These are phyloP conservation scores for Penicillium subrubescens DNA, from an alignment of 495 filamentous ascomycete species.

Conservation along the genomic window DNA sequence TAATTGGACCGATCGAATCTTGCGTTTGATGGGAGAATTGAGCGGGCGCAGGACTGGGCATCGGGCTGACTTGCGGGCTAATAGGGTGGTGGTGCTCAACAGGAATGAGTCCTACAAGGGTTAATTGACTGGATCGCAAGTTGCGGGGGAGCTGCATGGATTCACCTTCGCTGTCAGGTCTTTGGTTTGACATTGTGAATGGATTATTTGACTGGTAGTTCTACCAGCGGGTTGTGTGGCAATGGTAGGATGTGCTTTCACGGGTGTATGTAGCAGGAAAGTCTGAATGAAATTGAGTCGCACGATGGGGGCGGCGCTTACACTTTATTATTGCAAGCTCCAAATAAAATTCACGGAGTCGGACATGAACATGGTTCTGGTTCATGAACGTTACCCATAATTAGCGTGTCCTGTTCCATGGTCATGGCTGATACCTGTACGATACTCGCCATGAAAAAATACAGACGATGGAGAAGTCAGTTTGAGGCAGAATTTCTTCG, in stretches of 20 bases:
- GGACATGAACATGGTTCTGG: neutral
- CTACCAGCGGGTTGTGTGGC: neutral
- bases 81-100: slow-evolving; percentile 1
- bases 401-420: neutral
- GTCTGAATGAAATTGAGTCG: neutral
- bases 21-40: neutral
- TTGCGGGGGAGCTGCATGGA: neutral
- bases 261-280: neutral
- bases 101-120: slow-evolving; percentile 13
- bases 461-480: neutral
- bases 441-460: neutral
- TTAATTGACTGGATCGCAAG: neutral
- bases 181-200: slow-evolving; percentile 4
- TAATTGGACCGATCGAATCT: neutral
- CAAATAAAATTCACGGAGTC: slow-evolving; percentile 2
- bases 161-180: slow-evolving; percentile 11
- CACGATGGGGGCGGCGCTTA: slow-evolving; percentile 2
- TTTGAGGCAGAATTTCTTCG: neutral
- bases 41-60: neutral
- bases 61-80: neutral
- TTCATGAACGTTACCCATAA: slow-evolving; percentile 3
- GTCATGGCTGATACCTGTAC: neutral
- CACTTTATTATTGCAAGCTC: slow-evolving; percentile 8
- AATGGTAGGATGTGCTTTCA: neutral
- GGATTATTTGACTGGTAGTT: neutral